These are phyloP conservation scores for Candida lessepsii DNA, from an alignment of 805 yeast genomes.

Conservation along the genomic window DNA sequence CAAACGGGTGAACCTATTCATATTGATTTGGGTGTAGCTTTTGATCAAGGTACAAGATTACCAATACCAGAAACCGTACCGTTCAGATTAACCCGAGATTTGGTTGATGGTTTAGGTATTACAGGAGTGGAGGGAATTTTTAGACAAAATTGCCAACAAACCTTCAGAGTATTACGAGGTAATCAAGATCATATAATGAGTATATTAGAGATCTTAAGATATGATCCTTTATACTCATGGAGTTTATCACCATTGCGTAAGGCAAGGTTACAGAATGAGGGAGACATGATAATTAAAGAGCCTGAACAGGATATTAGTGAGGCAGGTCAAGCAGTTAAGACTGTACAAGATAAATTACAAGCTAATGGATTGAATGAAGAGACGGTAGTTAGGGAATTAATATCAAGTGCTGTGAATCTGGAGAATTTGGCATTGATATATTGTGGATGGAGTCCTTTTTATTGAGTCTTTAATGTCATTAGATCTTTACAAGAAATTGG, in stretches of 20 bases:
- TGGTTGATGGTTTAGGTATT: slow-evolving; percentile 87
- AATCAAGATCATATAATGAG: slow-evolving; percentile 72
- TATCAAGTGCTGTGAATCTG: slow-evolving; percentile 70
- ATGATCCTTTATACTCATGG: slow-evolving; percentile 96
- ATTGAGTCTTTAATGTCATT: too few species aligned
- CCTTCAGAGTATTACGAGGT: slow-evolving; percentile 61
- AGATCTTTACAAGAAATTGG: too few species aligned
- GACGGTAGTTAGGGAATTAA: slow-evolving; percentile 78
- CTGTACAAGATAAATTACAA: slow-evolving; percentile 66
- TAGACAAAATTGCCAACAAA: slow-evolving; percentile 68
- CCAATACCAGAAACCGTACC: slow-evolving; percentile 94
- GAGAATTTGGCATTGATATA: slow-evolving; percentile 71
- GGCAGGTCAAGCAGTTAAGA: slow-evolving; percentile 74
- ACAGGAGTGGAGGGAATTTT: slow-evolving; percentile 83
- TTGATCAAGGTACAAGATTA: slow-evolving; percentile 85
- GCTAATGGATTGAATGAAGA: slow-evolving; percentile 74
- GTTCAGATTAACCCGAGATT: slow-evolving; percentile 82
- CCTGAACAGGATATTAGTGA: slow-evolving; percentile 55
- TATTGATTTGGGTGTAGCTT: slow-evolving; percentile 94
- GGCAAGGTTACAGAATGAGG: slow-evolving; percentile 49
- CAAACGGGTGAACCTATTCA: slow-evolving; percentile 91
- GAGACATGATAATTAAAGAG: slow-evolving; percentile 11
- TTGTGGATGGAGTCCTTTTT: slow-evolving; percentile 84
- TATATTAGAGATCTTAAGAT: slow-evolving; percentile 78
- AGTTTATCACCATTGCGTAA: slow-evolving; percentile 72